These are phyloP conservation scores for Xylaria sp. DNA, from an alignment of 495 filamentous ascomycete species.

Conservation along the genomic window DNA sequence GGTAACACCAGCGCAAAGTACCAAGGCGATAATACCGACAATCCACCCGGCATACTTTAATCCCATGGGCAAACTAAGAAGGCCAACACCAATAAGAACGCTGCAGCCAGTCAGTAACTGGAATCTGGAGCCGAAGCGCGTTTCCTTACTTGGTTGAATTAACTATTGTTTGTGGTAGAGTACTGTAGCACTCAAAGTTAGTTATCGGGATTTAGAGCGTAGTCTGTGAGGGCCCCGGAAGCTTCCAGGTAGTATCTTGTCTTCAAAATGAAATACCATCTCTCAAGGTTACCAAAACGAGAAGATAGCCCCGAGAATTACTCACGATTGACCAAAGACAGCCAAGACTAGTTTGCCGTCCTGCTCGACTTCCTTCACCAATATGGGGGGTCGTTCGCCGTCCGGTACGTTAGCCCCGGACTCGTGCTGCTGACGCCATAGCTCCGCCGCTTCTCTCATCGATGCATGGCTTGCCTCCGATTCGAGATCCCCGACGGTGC, in stretches of 20 bases:
- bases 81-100: conserved; percentile 88
- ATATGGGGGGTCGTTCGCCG: conserved; percentile 75
- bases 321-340: conserved; percentile 79
- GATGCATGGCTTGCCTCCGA: conserved; percentile 72
- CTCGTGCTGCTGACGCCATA: conserved; percentile 75
- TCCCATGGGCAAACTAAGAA: conserved; percentile 88
- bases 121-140: background rate
- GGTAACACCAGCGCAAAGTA: conserved; percentile 75
- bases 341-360: conserved; percentile 84
- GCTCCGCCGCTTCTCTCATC: conserved; percentile 71
- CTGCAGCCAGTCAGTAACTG: conserved; percentile 37
- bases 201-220: too few relatives aligned
- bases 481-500: conserved; percentile 62
- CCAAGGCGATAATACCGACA: conserved; percentile 77
- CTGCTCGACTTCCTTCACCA: conserved; percentile 87
- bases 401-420: conserved; percentile 54
- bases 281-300: too few relatives aligned
- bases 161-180: conserved; percentile 93
- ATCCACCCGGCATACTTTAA: conserved; percentile 93
- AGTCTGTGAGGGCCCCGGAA: too few relatives aligned
- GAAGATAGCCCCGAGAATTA: too few relatives aligned
- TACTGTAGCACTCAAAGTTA: conserved; percentile 40
- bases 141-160: conserved; percentile 81
- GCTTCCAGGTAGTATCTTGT: too few relatives aligned
- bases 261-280: too few relatives aligned